Conservation (phyloP, 2,329 filamentous ascomycete species). For the Fonsecaea pedrosoi region DNA sequence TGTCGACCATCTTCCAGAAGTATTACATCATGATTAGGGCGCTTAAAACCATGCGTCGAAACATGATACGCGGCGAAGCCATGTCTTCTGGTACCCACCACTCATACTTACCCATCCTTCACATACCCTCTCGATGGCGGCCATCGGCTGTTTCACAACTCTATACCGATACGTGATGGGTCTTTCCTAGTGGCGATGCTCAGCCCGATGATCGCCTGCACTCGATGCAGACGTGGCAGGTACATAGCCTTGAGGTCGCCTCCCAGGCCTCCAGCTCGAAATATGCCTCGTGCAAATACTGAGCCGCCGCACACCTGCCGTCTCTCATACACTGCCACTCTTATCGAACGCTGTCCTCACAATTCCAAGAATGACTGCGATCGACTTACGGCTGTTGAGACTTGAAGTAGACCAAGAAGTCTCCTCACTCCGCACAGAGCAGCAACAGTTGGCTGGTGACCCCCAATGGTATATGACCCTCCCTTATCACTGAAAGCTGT, state of each 20-base stretch:
- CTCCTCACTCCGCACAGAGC: neutral
- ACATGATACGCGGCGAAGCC: too few species aligned
- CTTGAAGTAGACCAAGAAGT: neutral
- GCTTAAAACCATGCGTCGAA: too few species aligned
- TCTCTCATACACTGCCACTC: neutral
- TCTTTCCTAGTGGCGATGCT: neutral
- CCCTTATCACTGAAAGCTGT: neutral
- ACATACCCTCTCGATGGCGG: neutral
- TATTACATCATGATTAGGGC: too few species aligned
- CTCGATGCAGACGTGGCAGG: neutral
- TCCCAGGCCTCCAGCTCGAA: neutral
- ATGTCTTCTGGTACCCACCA: neutral
- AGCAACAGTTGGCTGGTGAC: neutral
- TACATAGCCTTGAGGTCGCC: neutral
- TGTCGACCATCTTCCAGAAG: neutral
- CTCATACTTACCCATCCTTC: too few species aligned
- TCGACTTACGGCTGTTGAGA: neutral
- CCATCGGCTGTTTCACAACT: neutral
- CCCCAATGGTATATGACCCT: constrained; percentile 4
- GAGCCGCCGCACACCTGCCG: neutral
- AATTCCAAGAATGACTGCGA: neutral
- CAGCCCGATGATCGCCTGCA: neutral
- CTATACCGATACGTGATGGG: neutral
- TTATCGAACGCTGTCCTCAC: neutral
- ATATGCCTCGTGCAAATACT: neutral